Percentiles rank a stretch among this genome's conserved stretches.
These are phyloP conservation scores for Paxillus involutus DNA, from an alignment of 768 basidiomycete genomes.

Conservation along the genomic window DNA sequence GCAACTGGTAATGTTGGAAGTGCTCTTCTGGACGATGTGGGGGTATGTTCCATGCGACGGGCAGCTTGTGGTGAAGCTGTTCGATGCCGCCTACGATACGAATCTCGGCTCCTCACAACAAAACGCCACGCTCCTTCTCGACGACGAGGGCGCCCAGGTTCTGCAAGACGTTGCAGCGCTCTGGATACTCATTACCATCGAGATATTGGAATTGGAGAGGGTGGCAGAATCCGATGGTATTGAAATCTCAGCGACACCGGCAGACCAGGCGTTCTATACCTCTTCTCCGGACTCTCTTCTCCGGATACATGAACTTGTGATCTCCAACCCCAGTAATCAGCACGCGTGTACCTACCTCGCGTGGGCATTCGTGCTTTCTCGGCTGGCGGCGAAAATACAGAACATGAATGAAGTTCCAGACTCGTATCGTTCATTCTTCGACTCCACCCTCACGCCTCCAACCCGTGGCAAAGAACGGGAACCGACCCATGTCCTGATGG, in stretches of 20 bases:
- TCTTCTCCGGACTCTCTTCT: constrained; percentile 62
- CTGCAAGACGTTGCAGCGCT: constrained; percentile 67
- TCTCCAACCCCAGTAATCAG: constrained; percentile 57
- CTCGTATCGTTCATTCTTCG: constrained; percentile 55
- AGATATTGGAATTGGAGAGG: constrained; percentile 77
- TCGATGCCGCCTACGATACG: constrained; percentile 62
- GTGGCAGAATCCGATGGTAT: constrained; percentile 52
- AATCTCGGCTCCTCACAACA: constrained; percentile 65
- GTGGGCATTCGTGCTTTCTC: constrained; percentile 83
- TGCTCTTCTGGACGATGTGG: constrained; percentile 91
- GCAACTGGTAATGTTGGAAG: constrained; percentile 79
- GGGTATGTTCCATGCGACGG: constrained; percentile 67
- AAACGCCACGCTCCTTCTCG: constrained; percentile 64
- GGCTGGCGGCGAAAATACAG: constrained; percentile 47
- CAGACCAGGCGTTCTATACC: constrained; percentile 52
- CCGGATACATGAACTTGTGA: constrained; percentile 67
- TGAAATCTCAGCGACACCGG: constrained; percentile 52
- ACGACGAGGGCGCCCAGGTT: constrained; percentile 69
- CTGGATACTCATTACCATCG: constrained; percentile 79
- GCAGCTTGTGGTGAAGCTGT: constrained; percentile 58
- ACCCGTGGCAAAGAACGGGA: constrained; percentile 56
- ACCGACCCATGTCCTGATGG: constrained; percentile 55
- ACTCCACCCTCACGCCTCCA: constrained; percentile 44
- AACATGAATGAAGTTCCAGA: constrained; percentile 52
- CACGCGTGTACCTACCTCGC: constrained; percentile 72